phyloP scores from a whole-genome alignment of 768 basidiomycete genomes.

The Clavaria fumosa region DNA sequence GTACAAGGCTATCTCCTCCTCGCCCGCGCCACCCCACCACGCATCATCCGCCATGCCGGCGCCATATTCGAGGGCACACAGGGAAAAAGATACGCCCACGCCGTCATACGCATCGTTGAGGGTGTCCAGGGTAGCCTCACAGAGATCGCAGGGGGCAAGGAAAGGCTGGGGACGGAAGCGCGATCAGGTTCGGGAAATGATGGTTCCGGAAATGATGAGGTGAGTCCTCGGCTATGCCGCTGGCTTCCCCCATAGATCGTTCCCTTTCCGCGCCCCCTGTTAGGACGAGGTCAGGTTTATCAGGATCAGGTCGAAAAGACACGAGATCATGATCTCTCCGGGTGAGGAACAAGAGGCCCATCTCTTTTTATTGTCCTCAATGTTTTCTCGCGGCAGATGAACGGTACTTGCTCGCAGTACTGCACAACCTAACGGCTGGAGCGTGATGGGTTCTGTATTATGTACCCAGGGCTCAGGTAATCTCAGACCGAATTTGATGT shows the following conservation, averaged over 20 bases:
- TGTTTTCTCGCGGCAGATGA: too few species aligned
- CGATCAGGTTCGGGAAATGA: not conserved
- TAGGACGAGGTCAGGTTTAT: conserved; percentile 83
- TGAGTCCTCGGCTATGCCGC: too few species aligned
- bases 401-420: too few species aligned
- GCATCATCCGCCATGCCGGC: conserved; percentile 74
- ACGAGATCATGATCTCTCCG: conserved; percentile 91
- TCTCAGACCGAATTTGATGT: too few species aligned
- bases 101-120: conserved; percentile 61
- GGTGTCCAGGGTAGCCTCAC: conserved; percentile 65
- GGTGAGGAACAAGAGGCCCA: too few species aligned
- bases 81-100: conserved; percentile 58
- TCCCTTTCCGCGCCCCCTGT: too few species aligned
- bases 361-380: too few species aligned
- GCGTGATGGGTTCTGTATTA: too few species aligned
- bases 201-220: not conserved
- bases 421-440: too few species aligned
- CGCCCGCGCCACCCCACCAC: conserved; percentile 52
- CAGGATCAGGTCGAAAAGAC: conserved; percentile 79
- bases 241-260: too few species aligned
- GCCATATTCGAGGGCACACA: conserved; percentile 80
- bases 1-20: conserved; percentile 81
- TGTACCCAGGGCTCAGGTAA: too few species aligned
- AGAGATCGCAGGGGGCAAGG: conserved; percentile 55
- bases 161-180: conserved; percentile 37